Percentiles rank a stretch among this genome's conserved stretches.
phyloP scores from a whole-genome alignment of 2,329 filamentous ascomycete genomes.

The Sordariomycetes sp. region DNA sequence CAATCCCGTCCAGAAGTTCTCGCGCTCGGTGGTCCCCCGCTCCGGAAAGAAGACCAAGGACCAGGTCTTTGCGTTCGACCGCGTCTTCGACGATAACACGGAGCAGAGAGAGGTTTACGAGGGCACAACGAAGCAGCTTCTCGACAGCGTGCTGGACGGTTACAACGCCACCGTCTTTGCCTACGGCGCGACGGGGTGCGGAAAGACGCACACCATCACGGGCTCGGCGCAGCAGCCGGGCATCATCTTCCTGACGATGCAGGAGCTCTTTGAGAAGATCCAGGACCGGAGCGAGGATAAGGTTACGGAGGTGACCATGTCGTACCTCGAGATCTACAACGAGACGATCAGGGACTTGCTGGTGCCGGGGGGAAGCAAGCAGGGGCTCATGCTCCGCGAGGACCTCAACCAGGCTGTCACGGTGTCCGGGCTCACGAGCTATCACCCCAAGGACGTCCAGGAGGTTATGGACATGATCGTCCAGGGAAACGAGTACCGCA shows the following conservation, averaged over 20 bases:
- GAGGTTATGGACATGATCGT: slow-evolving; percentile 99
- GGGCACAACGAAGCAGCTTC: slow-evolving; percentile 72
- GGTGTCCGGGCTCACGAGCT: slow-evolving; percentile 80
- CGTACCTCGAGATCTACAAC: slow-evolving; percentile 97
- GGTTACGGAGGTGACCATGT: slow-evolving; percentile 77
- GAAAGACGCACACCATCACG: slow-evolving; percentile 96
- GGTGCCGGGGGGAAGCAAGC: slow-evolving; percentile 71
- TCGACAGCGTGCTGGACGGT: slow-evolving; percentile 90
- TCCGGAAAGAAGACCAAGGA: slow-evolving; percentile 94
- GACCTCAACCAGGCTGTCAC: slow-evolving; percentile 89
- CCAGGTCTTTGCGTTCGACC: slow-evolving; percentile 92
- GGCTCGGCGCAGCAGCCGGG: slow-evolving; percentile 86
- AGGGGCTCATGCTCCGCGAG: slow-evolving; percentile 81
- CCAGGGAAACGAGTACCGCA: slow-evolving; percentile 83
- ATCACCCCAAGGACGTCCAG: slow-evolving; percentile 79
- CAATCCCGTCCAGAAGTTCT: slow-evolving; percentile 79
- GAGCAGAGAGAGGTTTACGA: slow-evolving; percentile 92
- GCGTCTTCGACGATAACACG: slow-evolving; percentile 92
- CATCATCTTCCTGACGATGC: slow-evolving; percentile 98
- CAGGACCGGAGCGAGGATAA: slow-evolving; percentile 77
- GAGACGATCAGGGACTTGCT: slow-evolving; percentile 94
- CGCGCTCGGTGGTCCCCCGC: slow-evolving; percentile 63
- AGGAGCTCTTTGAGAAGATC: slow-evolving; percentile 95
- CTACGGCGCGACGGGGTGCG: slow-evolving; percentile 93
- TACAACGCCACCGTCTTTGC: slow-evolving; percentile 99